Evolutionary conservation across 768 basidiomycete species (phyloP), one percentile per base, ranked within the genome.

Genomic region (Candolleomyces aberdarensis): DNA sequence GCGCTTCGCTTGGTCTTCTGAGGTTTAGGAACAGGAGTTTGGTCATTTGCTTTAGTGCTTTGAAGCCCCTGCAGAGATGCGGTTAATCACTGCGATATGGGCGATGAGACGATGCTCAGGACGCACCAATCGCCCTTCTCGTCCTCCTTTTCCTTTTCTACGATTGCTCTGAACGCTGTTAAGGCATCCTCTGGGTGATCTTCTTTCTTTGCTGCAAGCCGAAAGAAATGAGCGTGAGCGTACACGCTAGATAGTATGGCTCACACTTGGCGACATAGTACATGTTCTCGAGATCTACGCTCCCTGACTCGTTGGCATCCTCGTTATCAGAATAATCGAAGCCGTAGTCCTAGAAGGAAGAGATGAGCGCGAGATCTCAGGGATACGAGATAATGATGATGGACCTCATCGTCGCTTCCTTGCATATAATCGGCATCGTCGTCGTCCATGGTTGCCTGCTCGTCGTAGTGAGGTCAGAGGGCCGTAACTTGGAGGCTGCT

Each of bases 231-330:
- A 44, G 29, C 50, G 46, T 15, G 8, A 36, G 17, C 32, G n/a
- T 36, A 29, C n/a, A 50, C 20, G 46, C 17, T 20, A 29, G 20
- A 9, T 60, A 14, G 22, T 50, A 40, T 11, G 48, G 74, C 88
- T 56, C 65, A 98, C 96, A 88, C 75, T 99, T 99, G 11, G 97
- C 97, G 53, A 88, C 91, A 73, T 98, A 98, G 76, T 99, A 99
- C 85, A 95, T 86, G 71, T 99, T 99, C 78, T 99, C 97, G 49
- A 97, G 86, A 75, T 97, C 96, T 26, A 86, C 91, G 57, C 85
- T 91, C 53, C 84, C 90, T 1, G 85, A 82, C 66, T 91, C 91
- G 59, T 92, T 86, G 31, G 83, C 91, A 31, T 91, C 91, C 29
- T 91, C 93, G 55, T 85, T 89, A 74, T 94, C 96, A 47, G 95